These are phyloP conservation scores for Plantago rigida DNA, from an alignment of 305 asterid genomes.

Conservation along the genomic window DNA sequence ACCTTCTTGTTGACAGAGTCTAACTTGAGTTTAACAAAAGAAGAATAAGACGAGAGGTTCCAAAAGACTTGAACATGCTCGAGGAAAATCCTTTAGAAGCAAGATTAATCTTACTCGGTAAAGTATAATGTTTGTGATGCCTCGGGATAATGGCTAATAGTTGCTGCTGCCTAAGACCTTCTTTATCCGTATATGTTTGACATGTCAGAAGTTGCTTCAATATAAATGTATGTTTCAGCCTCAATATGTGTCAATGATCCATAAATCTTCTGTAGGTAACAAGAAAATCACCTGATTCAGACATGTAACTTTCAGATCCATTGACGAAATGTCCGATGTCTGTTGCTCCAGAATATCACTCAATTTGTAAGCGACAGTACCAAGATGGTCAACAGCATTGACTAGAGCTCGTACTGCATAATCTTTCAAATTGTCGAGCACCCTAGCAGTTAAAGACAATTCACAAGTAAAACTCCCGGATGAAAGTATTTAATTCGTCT, in stretches of 20 bases:
- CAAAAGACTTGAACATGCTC: constrained; percentile 21
- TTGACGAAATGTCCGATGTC: constrained; percentile 49
- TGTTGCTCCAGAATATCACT: constrained; percentile 81
- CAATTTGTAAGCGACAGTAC: constrained; percentile 93
- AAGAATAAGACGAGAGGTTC: constrained; percentile 20
- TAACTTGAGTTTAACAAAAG: constrained; percentile 29
- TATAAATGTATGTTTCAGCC: constrained; percentile 26
- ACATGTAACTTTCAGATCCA: constrained; percentile 60
- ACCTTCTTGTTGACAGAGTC: constrained; percentile 87
- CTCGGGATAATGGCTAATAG: constrained; percentile 72
- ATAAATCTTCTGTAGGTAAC: constrained; percentile 6
- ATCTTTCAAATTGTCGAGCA: constrained; percentile 82
- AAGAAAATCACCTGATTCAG: constrained; percentile 56
- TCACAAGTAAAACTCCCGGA: constrained; percentile 9
- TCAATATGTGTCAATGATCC: constrained; percentile 17
- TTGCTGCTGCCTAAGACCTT: constrained; percentile 93
- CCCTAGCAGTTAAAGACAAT: constrained; percentile 42
- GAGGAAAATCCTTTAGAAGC: constrained; percentile 5
- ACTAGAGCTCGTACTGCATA: constrained; percentile 87
- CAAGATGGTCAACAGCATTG: constrained; percentile 95
- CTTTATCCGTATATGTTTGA: constrained; percentile 64
- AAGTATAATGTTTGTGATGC: constrained; percentile 94
- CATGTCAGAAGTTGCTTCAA: constrained; percentile 72
- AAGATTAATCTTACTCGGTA: constrained; percentile 58
- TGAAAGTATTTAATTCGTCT: constrained; percentile 3